phyloP scores from a whole-genome alignment of 768 basidiomycete species.

The Pilatotrama ljubarskyi region DNA sequence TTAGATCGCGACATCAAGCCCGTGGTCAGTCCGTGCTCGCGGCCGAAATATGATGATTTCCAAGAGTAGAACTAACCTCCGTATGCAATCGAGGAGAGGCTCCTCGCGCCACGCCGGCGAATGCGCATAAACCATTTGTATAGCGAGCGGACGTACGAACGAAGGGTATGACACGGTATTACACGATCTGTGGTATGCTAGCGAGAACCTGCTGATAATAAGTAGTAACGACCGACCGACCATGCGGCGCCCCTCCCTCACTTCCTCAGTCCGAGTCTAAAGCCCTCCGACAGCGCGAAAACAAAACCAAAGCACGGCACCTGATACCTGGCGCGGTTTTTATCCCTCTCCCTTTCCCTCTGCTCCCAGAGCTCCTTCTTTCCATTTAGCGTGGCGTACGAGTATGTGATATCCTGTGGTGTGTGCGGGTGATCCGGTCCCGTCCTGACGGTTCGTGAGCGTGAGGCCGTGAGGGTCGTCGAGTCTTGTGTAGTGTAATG shows the following conservation, averaged over 20 bases:
- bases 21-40: too few species aligned
- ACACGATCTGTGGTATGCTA: constrained; percentile 10
- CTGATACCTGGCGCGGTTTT: too few species aligned
- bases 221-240: not conserved
- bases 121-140: not conserved
- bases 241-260: too few species aligned
- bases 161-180: constrained; percentile 11
- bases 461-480: constrained; percentile 6
- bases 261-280: too few species aligned
- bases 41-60: too few species aligned
- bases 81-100: too few species aligned
- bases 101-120: too few species aligned
- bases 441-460: constrained; percentile 5
- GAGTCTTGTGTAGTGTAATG: not conserved
- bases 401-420: not conserved
- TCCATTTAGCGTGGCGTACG: too few species aligned
- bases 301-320: not conserved
- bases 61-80: too few species aligned
- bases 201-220: not conserved
- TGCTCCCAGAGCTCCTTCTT: too few species aligned
- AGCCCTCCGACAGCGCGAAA: not conserved
- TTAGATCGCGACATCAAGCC: too few species aligned
- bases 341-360: too few species aligned
- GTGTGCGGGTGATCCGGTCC: not conserved
- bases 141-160: constrained; percentile 10